Conservation (phyloP, 352 stramenopile species). For the Globisporangium sylvaticum region DNA sequence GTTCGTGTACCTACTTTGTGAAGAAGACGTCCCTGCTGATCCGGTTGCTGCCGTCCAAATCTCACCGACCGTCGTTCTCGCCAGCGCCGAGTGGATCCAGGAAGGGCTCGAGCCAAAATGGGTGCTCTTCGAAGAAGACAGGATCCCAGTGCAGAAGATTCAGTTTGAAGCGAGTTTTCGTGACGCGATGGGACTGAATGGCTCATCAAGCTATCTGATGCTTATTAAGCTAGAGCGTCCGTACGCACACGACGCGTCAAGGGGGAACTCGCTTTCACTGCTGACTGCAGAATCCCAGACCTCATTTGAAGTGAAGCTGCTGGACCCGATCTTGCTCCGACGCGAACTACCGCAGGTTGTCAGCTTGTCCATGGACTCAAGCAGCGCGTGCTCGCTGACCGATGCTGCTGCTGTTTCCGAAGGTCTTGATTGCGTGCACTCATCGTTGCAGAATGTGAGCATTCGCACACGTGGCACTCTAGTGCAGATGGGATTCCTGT, state of each 20-base stretch:
- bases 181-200: not conserved
- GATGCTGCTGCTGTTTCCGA: not conserved
- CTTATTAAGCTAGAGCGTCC: not conserved
- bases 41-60: not conserved
- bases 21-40: not conserved
- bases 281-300: not conserved
- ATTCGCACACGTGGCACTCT: not conserved
- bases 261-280: too few species aligned
- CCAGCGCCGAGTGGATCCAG: not conserved
- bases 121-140: not conserved
- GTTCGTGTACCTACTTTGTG: not conserved
- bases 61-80: not conserved
- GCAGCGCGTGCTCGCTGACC: not conserved
- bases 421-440: not conserved
- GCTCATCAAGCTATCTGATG: not conserved
- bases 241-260: not conserved
- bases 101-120: not conserved
- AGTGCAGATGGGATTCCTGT: slow-evolving; percentile 1
- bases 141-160: not conserved
- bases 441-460: not conserved
- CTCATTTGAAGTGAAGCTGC: not conserved
- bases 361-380: not conserved
- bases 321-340: slow-evolving; percentile 4
- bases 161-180: not conserved
- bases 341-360: not conserved